Evolutionary conservation across 345 rosid species (phyloP).

Genomic region (Eucalyptus brandiana): DNA sequence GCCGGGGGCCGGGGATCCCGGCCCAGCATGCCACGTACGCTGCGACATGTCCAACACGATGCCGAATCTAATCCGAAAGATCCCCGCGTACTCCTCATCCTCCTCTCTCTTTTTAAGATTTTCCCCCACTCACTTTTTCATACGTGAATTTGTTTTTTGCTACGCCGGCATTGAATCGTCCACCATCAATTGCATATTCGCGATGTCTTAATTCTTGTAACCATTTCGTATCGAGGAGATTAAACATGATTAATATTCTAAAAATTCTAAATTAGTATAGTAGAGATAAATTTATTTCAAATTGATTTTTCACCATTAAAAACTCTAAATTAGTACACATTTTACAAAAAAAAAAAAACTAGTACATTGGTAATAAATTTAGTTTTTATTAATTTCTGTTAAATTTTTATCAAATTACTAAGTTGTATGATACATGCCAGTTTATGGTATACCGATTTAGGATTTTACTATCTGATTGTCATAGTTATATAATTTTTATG

Average conservation of each 20-base stretch:
- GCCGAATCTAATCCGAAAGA: constrained; percentile 17
- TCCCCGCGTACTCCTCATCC: constrained; percentile 1
- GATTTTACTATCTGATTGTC: rapidly evolving
- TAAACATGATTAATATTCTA: too few species aligned
- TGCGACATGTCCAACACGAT: background rate
- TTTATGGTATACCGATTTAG: rapidly evolving
- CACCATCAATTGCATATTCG: background rate
- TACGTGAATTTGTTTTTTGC: background rate
- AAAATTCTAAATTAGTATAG: too few species aligned
- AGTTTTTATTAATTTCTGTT: rapidly evolving
- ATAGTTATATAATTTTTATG: too few species aligned
- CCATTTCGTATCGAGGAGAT: background rate
- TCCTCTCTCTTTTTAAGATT: background rate
- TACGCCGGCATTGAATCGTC: background rate
- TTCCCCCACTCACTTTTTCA: background rate
- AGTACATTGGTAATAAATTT: rapidly evolving
- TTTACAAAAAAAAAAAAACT: too few species aligned
- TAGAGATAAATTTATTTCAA: too few species aligned
- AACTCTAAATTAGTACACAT: too few species aligned
- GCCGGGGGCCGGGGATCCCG: background rate
- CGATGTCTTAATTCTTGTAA: background rate
- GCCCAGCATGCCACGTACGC: background rate
- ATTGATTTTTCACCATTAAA: too few species aligned
- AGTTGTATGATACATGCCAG: rapidly evolving
- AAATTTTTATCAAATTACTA: too few species aligned